Conservation (phyloP, 352 stramenopile species). For the Phytophthora pluvialis region DNA sequence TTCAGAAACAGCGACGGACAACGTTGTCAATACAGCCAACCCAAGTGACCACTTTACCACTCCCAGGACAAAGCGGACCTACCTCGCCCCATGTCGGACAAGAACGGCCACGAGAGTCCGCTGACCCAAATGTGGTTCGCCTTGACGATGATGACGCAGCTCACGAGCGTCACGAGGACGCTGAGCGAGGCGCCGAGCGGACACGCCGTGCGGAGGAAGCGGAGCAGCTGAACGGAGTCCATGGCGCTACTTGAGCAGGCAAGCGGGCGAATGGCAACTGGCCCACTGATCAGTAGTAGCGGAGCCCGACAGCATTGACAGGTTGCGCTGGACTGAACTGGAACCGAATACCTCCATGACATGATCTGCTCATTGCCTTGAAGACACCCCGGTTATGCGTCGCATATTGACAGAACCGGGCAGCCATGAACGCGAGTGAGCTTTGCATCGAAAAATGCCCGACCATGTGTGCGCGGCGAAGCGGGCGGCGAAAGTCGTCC, state of each 20-base stretch:
- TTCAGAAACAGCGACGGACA: background rate
- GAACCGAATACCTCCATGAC: constrained; percentile 33
- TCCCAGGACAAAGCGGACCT: background rate
- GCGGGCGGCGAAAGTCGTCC: background rate
- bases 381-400: constrained; percentile 4
- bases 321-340: constrained; percentile 12
- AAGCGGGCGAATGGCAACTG: constrained; percentile 17
- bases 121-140: constrained; percentile 57
- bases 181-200: constrained; percentile 47
- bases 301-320: constrained; percentile 25
- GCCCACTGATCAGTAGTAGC: constrained; percentile 4
- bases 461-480: constrained; percentile 29
- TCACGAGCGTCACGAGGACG: constrained; percentile 55
- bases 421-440: constrained; percentile 21
- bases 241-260: constrained; percentile 17
- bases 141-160: constrained; percentile 66
- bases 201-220: constrained; percentile 38
- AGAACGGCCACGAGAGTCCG: constrained; percentile 63
- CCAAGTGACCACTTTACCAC: background rate
- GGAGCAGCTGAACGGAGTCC: constrained; percentile 25
- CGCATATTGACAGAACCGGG: constrained; percentile 12
- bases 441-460: constrained; percentile 32
- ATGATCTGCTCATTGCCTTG: constrained; percentile 2
- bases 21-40: constrained; percentile 1
- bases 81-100: constrained; percentile 71